Evolutionary conservation across 2,329 filamentous ascomycete species (phyloP), one percentile per base, ranked within the genome.

Genomic region (Exophiala dermatitidis): DNA sequence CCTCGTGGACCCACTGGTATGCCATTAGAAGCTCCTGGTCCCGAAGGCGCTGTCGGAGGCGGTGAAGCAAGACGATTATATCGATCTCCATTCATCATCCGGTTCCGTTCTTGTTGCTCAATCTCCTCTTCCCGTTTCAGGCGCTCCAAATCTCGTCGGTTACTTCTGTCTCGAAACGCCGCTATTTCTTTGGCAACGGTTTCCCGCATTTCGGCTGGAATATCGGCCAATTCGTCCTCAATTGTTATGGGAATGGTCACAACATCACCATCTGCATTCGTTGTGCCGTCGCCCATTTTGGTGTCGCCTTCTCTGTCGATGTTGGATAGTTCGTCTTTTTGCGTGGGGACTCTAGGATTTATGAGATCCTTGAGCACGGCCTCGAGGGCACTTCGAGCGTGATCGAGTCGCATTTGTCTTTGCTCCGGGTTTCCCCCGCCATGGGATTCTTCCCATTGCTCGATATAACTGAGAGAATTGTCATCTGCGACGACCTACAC

Each of bases 131-230:
- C 93, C 42, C 85, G 79, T 65, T 84, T 84, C 34, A 95, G 73
- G 2, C 93, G 86, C 69, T 98, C 93, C 65, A 94, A 74, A 66
- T 98, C 93, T 37, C 91, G 80, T 57, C 86, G 83, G 55, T 84
- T 95, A 62, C 91, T 96, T 19, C 91, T 81, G 61, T 98, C 93
- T 60, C 93, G 81, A 74, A 98, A 98, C 0, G 90, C 88, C 0
- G 89, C 84, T 64, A 98, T 98, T 68, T 98, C 94, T 53, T 85
- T 85, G 0, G 93, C 88, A 10, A 98, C 93, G 0, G 89, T 90
- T 67, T 95, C 93, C 28, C 93, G 84, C 89, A 95, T 94, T 67
- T 97, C 93, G 0, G 88, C 85, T 0, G 93, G 93, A 45, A 98
- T 96, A 64, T 98, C 93, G 19, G 90, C 85, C 42, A 98, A 77